Base-by-base conservation (phyloP, 768 basidiomycete species). In the Boletus reticulatus region DNA sequence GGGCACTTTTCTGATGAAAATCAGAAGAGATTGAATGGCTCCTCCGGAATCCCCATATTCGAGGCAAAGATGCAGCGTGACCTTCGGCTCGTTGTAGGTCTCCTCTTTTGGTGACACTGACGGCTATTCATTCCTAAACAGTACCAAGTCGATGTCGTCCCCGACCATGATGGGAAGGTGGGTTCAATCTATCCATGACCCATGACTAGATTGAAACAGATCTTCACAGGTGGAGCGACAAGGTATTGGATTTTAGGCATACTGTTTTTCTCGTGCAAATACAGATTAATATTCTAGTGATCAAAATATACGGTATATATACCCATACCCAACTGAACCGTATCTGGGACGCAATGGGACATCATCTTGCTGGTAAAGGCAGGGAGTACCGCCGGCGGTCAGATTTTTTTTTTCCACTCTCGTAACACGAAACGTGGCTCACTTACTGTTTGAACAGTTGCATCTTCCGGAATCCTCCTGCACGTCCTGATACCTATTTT, bases 1-100 rank as follows among this genome's bases (percentile, higher is more conserved):
- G 88, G 87, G 0, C 80, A 83, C 53, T 88, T 89, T 61, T 88
- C 87, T 1, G 74, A 76, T 12, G 82, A 85, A 53, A 89, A 88
- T 57, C 84, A 88, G 59, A 85, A 86, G 66, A 70, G 78, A 6
- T 70, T 88, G 13, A 82, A 74, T 20, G 77, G 77, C 0, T 48
- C 73, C 13, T 66, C 68, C 16, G 78, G 78, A 1, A 67, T 88
- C 4, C 84, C 87, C 0, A 78, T 89, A 11, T 88, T 78, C 50
- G 85, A 88, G 63, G 88, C 88, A 0, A 88, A 86, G 65, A 83
- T 88, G 77, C 80, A 80, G 11, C 61, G 73, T 0, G 81, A 84
- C 57, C 64, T 76, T 22, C 71, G 81, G 12, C 66, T 85, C 22
- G 73, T 85, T 2, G 83, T 83, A 61, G 6, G 78, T 67, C 31